phyloP scores from a whole-genome alignment of 305 asterid genomes.

The Solanum hybrid region DNA sequence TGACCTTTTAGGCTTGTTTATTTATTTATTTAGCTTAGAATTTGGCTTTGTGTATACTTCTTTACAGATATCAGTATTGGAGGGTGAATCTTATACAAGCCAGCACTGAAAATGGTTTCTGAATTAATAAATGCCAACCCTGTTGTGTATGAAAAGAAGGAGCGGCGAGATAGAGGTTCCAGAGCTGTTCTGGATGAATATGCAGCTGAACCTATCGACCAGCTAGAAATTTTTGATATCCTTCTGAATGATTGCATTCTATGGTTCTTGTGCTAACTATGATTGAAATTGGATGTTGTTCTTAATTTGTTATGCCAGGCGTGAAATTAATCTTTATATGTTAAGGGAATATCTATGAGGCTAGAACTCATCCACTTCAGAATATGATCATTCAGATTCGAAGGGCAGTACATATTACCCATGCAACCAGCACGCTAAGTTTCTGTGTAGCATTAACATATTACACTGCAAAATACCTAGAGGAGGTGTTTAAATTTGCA shows the following conservation, averaged over 20 bases:
- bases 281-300: background rate
- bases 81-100: background rate
- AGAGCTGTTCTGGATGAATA: slow-evolving; percentile 50
- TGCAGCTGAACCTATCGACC: slow-evolving; percentile 63
- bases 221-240: slow-evolving; percentile 85
- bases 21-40: background rate
- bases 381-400: background rate
- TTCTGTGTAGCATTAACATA: background rate
- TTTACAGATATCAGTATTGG: background rate
- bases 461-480: background rate
- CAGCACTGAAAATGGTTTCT: slow-evolving; percentile 35
- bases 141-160: slow-evolving; percentile 58
- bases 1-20: background rate
- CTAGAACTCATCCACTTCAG: background rate
- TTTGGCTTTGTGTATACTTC: background rate
- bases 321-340: background rate
- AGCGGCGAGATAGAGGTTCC: slow-evolving; percentile 49
- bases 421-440: background rate
- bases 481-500: background rate
- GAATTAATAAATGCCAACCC: slow-evolving; percentile 82
- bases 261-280: background rate
- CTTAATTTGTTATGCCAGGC: background rate
- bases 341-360: background rate
- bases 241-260: slow-evolving; percentile 17
- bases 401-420: background rate